Evolutionary conservation across 1,139 yeast species (phyloP).

Genomic region (Meyerozyma guilliermondii): DNA sequence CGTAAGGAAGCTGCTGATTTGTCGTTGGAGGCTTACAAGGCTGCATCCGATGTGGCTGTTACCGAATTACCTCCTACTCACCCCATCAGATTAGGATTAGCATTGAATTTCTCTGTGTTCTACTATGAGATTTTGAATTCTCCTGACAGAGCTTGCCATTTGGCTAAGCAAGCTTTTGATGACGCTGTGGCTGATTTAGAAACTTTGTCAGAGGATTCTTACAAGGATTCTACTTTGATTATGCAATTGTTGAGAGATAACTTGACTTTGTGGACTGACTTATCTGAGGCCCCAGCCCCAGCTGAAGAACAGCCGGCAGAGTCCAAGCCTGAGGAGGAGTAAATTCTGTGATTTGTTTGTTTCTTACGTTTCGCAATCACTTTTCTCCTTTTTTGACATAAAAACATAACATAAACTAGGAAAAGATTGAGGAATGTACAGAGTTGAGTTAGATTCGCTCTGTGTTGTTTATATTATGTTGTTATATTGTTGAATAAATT

Average conservation of each 20-base stretch:
- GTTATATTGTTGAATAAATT: conserved; percentile 2
- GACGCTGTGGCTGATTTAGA: conserved; percentile 99
- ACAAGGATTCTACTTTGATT: conserved; percentile 95
- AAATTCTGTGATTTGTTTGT: conserved; percentile 5
- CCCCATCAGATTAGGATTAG: conserved; percentile 97
- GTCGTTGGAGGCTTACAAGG: conserved; percentile 89
- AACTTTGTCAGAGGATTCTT: conserved; percentile 94
- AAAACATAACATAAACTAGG: conserved; percentile 1
- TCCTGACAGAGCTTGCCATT: conserved; percentile 97
- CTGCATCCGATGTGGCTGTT: conserved; percentile 95
- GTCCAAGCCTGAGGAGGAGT: conserved; percentile 33
- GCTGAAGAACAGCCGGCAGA: conserved; percentile 36
- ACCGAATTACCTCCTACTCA: conserved; percentile 98
- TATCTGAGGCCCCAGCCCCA: conserved; percentile 79
- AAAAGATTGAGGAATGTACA: background rate
- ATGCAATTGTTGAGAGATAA: conserved; percentile 98
- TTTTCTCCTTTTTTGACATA: background rate
- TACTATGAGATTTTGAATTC: conserved; percentile 97
- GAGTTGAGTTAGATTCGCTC: conserved; percentile 1
- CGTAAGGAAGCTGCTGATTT: conserved; percentile 90
- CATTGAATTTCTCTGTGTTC: conserved; percentile 95
- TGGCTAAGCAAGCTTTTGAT: conserved; percentile 98
- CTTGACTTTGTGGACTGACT: conserved; percentile 97
- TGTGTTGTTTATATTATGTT: conserved; percentile 1
- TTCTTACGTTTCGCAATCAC: conserved; percentile 1